A percentile compares a stretch with the other conserved stretches of the same genome.
Evolutionary conservation across 495 filamentous ascomycete genomes (phyloP).

Genomic region (Xylaria palmicola): DNA sequence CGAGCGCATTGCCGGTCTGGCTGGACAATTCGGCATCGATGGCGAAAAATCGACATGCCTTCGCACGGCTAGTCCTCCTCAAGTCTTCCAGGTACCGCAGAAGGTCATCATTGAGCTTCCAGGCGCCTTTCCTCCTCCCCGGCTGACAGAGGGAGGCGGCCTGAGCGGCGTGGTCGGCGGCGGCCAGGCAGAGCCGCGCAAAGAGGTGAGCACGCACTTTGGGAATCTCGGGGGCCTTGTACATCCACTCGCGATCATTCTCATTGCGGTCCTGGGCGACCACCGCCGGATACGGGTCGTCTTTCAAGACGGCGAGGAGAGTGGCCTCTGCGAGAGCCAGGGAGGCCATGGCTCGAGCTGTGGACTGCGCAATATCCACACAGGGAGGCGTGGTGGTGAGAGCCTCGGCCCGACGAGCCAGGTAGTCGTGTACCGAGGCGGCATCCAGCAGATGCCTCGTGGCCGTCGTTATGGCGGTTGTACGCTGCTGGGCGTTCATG

Average conservation of each 20-base stretch:
- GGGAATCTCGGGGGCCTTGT: conserved; percentile 77
- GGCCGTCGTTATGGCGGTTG: conserved; percentile 67
- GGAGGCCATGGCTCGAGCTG: conserved; percentile 67
- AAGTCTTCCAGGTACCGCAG: conserved; percentile 72
- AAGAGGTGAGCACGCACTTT: conserved; percentile 87
- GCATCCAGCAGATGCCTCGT: conserved; percentile 77
- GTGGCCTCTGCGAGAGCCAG: conserved; percentile 86
- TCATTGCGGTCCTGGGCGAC: conserved; percentile 74
- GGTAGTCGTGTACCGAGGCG: conserved; percentile 71
- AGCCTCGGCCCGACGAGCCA: conserved; percentile 49
- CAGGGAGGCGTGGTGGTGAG: conserved; percentile 36
- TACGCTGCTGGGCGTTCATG: conserved; percentile 64
- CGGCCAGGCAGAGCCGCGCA: conserved; percentile 80
- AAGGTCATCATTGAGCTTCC: conserved; percentile 62
- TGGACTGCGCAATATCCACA: conserved; percentile 61
- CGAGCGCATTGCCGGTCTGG: conserved; percentile 77
- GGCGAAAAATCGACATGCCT: conserved; percentile 85
- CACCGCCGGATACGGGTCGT: conserved; percentile 83
- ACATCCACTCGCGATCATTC: conserved; percentile 89
- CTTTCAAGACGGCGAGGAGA: conserved; percentile 82
- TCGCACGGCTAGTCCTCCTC: conserved; percentile 68
- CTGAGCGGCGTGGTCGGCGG: conserved; percentile 63
- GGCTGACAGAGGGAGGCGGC: conserved; percentile 54
- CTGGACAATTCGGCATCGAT: conserved; percentile 83
- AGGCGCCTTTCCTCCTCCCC: conserved; percentile 22